Conservation (phyloP, 2,329 filamentous ascomycete genomes). For the Epichloe hybrida region DNA sequence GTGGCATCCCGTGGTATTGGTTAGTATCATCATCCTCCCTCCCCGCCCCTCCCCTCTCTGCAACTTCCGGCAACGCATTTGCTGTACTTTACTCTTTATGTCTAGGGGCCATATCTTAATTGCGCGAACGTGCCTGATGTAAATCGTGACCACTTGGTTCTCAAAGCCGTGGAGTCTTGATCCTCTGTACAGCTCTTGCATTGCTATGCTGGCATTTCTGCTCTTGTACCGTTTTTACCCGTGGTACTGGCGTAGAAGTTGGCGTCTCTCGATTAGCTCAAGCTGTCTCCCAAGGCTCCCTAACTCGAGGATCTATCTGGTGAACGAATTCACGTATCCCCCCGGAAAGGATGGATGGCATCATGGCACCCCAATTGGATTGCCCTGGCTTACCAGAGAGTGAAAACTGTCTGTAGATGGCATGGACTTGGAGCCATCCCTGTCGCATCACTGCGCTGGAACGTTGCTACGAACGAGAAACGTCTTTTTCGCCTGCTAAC, state of each 20-base stretch:
- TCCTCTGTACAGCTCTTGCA: slow-evolving; percentile 29
- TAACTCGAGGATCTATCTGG: slow-evolving; percentile 43
- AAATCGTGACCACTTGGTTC: slow-evolving; percentile 70
- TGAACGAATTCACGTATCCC: slow-evolving; percentile 30
- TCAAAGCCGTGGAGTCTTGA: slow-evolving; percentile 74
- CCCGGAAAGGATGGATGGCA: slow-evolving; percentile 31
- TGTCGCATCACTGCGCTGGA: slow-evolving; percentile 39
- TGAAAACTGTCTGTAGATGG: slow-evolving; percentile 35
- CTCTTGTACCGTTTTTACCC: slow-evolving; percentile 48
- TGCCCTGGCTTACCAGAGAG: slow-evolving; percentile 45
- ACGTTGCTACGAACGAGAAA: slow-evolving; percentile 39
- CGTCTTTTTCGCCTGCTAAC: slow-evolving; percentile 58
- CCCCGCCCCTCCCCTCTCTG: slow-evolving; percentile 33
- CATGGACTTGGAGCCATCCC: slow-evolving; percentile 32
- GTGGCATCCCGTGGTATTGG: slow-evolving; percentile 99
- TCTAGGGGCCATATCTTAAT: slow-evolving; percentile 70
- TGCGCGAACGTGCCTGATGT: slow-evolving; percentile 88
- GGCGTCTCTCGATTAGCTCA: slow-evolving; percentile 68
- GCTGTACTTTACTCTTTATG: slow-evolving; percentile 81
- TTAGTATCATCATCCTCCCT: slow-evolving; percentile 56
- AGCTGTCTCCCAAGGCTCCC: slow-evolving; percentile 50
- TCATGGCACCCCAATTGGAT: slow-evolving; percentile 38
- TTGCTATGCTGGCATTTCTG: slow-evolving; percentile 65
- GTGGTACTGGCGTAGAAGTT: slow-evolving; percentile 64
- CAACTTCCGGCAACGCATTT: slow-evolving; percentile 45